Conservation (phyloP, 345 rosid genomes). For the Murraya paniculata region DNA sequence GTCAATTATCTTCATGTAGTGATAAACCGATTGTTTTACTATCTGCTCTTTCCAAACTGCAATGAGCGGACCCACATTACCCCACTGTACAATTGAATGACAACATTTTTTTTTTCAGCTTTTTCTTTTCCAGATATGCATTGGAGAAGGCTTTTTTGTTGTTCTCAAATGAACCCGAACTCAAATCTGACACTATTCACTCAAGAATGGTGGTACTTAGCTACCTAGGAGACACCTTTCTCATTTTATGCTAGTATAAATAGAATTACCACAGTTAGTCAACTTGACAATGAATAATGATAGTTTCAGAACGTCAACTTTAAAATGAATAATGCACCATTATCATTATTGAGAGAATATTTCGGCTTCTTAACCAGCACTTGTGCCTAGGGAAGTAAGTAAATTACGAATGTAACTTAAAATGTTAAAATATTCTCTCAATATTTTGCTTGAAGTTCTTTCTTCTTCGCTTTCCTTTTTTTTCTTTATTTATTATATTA, state of each 20-base stretch:
- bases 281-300: not conserved
- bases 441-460: not conserved
- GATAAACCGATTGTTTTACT: not conserved
- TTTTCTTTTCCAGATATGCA: not conserved
- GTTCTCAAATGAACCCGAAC: not conserved
- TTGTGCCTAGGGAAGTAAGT: too few species aligned
- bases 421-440: not conserved
- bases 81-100: not conserved
- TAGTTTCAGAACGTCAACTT: not conserved
- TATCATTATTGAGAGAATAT: too few species aligned
- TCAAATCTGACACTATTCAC: not conserved
- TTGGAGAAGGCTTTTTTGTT: constrained; percentile 3
- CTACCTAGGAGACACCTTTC: not conserved
- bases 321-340: not conserved
- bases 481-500: not conserved
- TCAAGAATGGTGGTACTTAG: not conserved
- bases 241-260: not conserved
- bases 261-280: not conserved
- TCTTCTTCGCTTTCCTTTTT: not conserved
- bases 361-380: too few species aligned
- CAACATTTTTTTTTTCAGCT: not conserved
- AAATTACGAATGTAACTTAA: too few species aligned
- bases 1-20: not conserved
- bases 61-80: not conserved
- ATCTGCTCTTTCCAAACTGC: not conserved